Base-by-base conservation (phyloP, 805 yeast species). In the Candida berthetii region DNA sequence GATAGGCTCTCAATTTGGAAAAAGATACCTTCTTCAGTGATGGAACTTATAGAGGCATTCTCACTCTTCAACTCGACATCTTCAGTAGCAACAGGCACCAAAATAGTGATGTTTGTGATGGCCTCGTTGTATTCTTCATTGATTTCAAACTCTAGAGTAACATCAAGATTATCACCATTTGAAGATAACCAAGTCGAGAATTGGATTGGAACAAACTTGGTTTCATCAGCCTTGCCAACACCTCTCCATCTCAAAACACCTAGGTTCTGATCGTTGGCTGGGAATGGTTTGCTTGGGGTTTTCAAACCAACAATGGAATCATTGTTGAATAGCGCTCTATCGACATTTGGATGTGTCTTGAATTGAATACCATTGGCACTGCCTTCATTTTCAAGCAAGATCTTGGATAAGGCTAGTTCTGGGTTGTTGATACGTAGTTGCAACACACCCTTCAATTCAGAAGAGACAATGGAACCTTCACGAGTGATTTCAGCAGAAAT, bases 321-420 rank as follows among this genome's bases (percentile, higher is more conserved):
- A 13, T 73, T 59, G 36, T 74, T 71, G 62, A 91, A 93, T 55
- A 77, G 62, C 34, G 66, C 68, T 56, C 85, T 82, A 66, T 93
- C 97, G 49, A 93, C 95, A 60, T 91, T 90, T 48, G 99, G 99
- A 69, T 93, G 96, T 14, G 98, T 89, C 64, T 90, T 90, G 69
- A 77, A 93, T 57, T 83, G 89, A 36, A 80, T 48, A 67, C 78
- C 62, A 31, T 69, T 62, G 14, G 72, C 64, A 34, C 68, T 64
- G 25, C 74, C 72, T 18, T 64, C 69, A 34, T 80, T 71, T 34
- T 68, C 61, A 48, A 90, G 66, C 46, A 74, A 57, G 44, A 93
- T 72, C 57, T 76, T 77, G 42, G 88, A 76, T 50, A 74, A 75
- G 13, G 95, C 80, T 49, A 82, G 71, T 32, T 72, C 76, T n/a